phyloP scores from a whole-genome alignment of 176 grass and related monocot genomes.

The Lolium multiflorum region DNA sequence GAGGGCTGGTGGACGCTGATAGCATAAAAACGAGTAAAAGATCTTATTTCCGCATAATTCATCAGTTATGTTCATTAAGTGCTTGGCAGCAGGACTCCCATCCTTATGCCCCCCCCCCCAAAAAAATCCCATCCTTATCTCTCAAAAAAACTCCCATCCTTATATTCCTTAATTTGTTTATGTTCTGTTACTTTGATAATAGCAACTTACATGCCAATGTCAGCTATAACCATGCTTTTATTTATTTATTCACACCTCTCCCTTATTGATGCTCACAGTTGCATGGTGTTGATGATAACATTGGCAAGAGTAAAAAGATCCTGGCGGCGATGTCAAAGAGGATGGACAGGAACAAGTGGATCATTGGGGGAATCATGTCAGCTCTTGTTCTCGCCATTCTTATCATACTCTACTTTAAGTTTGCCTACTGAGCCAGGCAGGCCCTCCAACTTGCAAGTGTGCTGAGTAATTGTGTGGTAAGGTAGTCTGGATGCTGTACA shows the following conservation, averaged over 20 bases:
- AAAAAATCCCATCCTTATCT: no score
- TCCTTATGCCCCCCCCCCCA: no score
- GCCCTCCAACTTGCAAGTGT: conserved; percentile 10
- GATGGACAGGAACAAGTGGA: conserved; percentile 98
- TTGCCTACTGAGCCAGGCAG: conserved; percentile 52
- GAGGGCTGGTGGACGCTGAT: not conserved
- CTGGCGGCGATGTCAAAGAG: conserved; percentile 86
- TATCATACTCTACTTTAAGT: conserved; percentile 88
- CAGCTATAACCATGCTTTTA: not conserved
- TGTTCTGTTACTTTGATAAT: not conserved
- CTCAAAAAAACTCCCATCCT: no score
- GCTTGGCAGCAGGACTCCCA: not conserved
- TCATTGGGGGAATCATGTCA: conserved; percentile 71
- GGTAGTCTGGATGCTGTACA: conserved; percentile 32
- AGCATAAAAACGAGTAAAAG: not conserved
- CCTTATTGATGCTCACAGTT: conserved; percentile 57
- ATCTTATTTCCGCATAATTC: not conserved
- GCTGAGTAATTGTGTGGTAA: conserved; percentile 53
- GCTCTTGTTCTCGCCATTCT: conserved; percentile 78
- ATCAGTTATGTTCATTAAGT: conserved; percentile 3
- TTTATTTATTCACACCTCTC: not conserved
- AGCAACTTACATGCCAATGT: not conserved
- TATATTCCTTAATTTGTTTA: not conserved
- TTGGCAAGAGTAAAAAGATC: conserved; percentile 96
- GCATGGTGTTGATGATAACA: conserved; percentile 90